These are phyloP conservation scores for Phytopythium montanum DNA, from an alignment of 352 stramenopile genomes.

Conservation along the genomic window DNA sequence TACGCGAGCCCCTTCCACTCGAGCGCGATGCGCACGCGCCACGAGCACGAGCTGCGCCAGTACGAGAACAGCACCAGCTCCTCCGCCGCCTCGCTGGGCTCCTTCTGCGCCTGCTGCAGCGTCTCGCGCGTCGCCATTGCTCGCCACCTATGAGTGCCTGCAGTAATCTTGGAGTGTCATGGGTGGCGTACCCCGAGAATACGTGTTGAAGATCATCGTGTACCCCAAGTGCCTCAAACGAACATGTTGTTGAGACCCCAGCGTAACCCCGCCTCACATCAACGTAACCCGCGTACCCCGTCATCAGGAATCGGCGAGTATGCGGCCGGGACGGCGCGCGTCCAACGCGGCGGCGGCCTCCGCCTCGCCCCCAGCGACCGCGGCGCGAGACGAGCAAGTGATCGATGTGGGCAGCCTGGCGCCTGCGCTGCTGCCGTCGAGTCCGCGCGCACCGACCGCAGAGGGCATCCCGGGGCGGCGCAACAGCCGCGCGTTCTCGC, in stretches of 20 bases:
- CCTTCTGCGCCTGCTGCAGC: slow-evolving; percentile 1
- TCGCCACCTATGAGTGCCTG: too few species aligned
- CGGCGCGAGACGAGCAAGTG: slow-evolving; percentile 19
- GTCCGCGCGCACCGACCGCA: not conserved
- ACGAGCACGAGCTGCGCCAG: slow-evolving; percentile 88
- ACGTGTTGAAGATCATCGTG: too few species aligned
- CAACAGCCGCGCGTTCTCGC: slow-evolving; percentile 15
- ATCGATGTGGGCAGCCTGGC: slow-evolving; percentile 40
- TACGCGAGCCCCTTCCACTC: slow-evolving; percentile 83
- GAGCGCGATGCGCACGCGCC: slow-evolving; percentile 88
- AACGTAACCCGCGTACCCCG: not conserved
- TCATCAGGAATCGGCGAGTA: not conserved
- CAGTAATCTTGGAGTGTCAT: too few species aligned
- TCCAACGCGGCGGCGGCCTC: not conserved
- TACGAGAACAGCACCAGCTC: slow-evolving; percentile 76
- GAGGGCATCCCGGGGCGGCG: slow-evolving; percentile 7
- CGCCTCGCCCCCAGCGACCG: not conserved
- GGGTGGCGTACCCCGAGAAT: too few species aligned
- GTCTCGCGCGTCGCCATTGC: not conserved
- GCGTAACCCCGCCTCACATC: too few species aligned
- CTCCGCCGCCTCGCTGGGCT: not conserved
- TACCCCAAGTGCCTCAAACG: too few species aligned
- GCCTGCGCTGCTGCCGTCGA: slow-evolving; percentile 12
- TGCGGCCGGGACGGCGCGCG: not conserved
- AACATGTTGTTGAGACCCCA: too few species aligned